Evolutionary conservation across 2,329 filamentous ascomycete genomes (phyloP).

Genomic region (Monilinia fructicola): DNA sequence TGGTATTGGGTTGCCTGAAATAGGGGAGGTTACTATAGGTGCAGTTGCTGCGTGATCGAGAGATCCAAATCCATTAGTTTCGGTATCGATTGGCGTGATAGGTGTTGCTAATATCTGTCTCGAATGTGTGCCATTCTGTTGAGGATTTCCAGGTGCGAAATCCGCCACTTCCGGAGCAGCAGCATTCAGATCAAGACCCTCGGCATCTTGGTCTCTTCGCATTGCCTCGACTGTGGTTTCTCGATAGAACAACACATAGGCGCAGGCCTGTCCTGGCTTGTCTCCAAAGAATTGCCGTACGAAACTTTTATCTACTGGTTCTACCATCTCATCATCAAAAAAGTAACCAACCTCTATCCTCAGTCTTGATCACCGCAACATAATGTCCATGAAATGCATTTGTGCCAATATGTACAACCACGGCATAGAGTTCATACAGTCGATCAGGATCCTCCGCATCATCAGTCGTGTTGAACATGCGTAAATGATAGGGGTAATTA

Average conservation of each 20-base stretch:
- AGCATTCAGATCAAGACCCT: conserved; percentile 63
- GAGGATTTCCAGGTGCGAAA: conserved; percentile 51
- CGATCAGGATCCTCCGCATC: conserved; percentile 93
- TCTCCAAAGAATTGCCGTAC: conserved; percentile 98
- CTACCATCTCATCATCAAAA: conserved; percentile 99
- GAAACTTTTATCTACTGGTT: conserved; percentile 94
- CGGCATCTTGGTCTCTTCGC: conserved; percentile 77
- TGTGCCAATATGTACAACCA: conserved; percentile 94
- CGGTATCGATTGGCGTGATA: conserved; percentile 45
- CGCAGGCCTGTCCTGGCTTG: conserved; percentile 84
- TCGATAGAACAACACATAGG: conserved; percentile 97
- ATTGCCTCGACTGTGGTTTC: conserved; percentile 74
- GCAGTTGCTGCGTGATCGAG: conserved; percentile 68
- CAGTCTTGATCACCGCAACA: conserved; percentile 95
- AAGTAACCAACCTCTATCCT: conserved; percentile 90
- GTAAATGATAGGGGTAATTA: conserved; percentile 93
- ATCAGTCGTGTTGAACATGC: conserved; percentile 80
- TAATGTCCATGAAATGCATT: conserved; percentile 98
- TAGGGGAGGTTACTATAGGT: conserved; percentile 44
- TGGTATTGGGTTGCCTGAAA: conserved; percentile 37
- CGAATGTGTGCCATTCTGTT: conserved; percentile 46
- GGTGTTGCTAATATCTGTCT: conserved; percentile 52
- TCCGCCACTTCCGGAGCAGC: conserved; percentile 57
- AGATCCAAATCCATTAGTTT: conserved; percentile 54
- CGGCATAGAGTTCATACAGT: conserved; percentile 93